Percentiles rank a stretch among this genome's conserved stretches.
Conservation (phyloP, 2,329 filamentous ascomycete genomes). For the Fusarium tuaranense region DNA sequence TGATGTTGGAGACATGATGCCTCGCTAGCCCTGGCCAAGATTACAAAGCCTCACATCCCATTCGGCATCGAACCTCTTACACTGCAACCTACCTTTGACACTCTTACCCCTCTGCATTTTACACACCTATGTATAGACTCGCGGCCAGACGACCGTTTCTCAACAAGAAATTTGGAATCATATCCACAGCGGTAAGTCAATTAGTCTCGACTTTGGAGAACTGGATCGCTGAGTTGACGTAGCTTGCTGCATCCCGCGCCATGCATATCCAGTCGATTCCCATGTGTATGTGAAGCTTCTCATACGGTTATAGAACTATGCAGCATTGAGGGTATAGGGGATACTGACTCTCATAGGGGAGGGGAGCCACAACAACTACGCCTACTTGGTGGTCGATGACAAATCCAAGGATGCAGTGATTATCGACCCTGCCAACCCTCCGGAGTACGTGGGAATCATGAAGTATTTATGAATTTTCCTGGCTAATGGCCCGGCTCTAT, state of each 20-base stretch:
- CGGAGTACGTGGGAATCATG: slow-evolving; percentile 68
- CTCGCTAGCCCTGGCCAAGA: slow-evolving; percentile 23
- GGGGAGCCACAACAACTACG: slow-evolving; percentile 84
- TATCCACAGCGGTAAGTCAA: slow-evolving; percentile 38
- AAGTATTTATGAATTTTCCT: background rate
- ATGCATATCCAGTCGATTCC: slow-evolving; percentile 93
- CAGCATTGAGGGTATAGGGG: no score
- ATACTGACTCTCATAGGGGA: slow-evolving; percentile 67
- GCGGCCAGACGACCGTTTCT: slow-evolving; percentile 51
- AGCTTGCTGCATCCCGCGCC: slow-evolving; percentile 41
- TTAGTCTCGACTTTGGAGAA: background rate
- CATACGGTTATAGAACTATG: background rate
- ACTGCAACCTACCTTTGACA: slow-evolving; percentile 1
- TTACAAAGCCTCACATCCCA: slow-evolving; percentile 43
- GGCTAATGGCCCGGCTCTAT: slow-evolving; percentile 7
- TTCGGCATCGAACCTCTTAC: slow-evolving; percentile 31
- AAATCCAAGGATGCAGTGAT: slow-evolving; percentile 82
- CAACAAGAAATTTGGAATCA: slow-evolving; percentile 46
- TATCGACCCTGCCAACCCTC: slow-evolving; percentile 83
- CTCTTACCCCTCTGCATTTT: background rate
- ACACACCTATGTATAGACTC: slow-evolving; percentile 56
- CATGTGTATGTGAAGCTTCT: slow-evolving; percentile 75
- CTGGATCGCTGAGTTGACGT: slow-evolving; percentile 14
- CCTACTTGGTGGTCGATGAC: slow-evolving; percentile 83
- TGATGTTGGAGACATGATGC: slow-evolving; percentile 36